A percentile compares a stretch with the other conserved stretches of the same genome.
Conservation (phyloP, 352 stramenopile genomes). For the Phytophthora uliginosa region DNA sequence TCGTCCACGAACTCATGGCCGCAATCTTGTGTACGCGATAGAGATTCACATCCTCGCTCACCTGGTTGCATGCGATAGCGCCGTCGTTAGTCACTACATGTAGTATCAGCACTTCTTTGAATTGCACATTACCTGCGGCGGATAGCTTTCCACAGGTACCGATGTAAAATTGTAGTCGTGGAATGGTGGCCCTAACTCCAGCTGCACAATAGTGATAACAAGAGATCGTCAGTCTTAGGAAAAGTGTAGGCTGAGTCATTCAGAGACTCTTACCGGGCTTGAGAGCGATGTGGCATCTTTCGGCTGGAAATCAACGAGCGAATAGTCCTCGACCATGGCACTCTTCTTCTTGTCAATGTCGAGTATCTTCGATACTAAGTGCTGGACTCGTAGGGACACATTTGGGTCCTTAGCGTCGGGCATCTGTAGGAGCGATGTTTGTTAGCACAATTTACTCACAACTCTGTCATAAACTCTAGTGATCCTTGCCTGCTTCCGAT, state of each 20-base stretch:
- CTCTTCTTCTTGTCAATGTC: conserved; percentile 80
- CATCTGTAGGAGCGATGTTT: conserved; percentile 44
- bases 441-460: not conserved
- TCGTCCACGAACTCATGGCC: conserved; percentile 85
- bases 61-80: conserved; percentile 28
- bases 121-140: conserved; percentile 61
- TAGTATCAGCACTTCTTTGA: not conserved
- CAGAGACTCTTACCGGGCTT: conserved; percentile 58
- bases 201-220: conserved; percentile 31
- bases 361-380: conserved; percentile 80
- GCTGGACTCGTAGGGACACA: conserved; percentile 73
- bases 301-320: conserved; percentile 75
- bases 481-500: conserved; percentile 59
- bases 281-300: conserved; percentile 70
- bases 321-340: conserved; percentile 76
- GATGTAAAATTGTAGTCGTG: conserved; percentile 65
- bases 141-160: conserved; percentile 82
- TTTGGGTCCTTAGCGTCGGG: conserved; percentile 62
- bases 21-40: conserved; percentile 83
- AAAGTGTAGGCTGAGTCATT: conserved; percentile 15
- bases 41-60: conserved; percentile 77
- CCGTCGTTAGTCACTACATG: not conserved
- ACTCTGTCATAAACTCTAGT: not conserved
- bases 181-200: conserved; percentile 83
- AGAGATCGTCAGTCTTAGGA: not conserved